Percentiles rank a stretch among this genome's conserved stretches.
These are phyloP conservation scores for Gloeopeniophorella convolvens DNA, from an alignment of 768 basidiomycete species.

Conservation along the genomic window DNA sequence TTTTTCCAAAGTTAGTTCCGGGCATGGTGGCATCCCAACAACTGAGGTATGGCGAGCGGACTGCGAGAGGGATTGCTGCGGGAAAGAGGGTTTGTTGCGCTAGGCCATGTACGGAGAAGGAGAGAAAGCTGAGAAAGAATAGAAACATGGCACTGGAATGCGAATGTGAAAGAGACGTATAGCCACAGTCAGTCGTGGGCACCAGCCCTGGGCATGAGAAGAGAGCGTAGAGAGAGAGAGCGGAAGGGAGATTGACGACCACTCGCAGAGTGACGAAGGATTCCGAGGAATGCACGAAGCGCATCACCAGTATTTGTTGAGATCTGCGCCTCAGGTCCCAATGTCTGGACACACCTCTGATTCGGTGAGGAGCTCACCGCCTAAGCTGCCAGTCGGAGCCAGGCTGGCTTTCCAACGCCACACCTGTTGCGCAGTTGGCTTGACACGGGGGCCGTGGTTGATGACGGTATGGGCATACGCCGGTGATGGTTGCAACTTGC, in stretches of 20 bases:
- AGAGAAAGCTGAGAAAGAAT: not conserved
- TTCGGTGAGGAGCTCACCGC: too few relatives aligned
- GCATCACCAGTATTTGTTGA: too few relatives aligned
- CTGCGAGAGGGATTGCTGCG: slow-evolving; percentile 23
- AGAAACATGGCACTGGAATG: not conserved
- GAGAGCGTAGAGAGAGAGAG: not conserved
- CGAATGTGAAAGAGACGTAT: not conserved
- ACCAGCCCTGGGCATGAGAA: not conserved
- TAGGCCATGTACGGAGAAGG: not conserved
- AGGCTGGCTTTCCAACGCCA: too few relatives aligned
- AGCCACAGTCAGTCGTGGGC: not conserved
- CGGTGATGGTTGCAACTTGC: too few relatives aligned
- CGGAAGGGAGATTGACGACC: not conserved
- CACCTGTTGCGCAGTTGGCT: too few relatives aligned
- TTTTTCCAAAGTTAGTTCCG: not conserved
- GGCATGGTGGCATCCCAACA: slow-evolving; percentile 18
- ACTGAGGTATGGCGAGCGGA: slow-evolving; percentile 26
- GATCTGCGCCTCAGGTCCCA: too few relatives aligned
- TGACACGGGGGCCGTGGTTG: too few relatives aligned
- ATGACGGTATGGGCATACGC: too few relatives aligned
- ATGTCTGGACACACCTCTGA: too few relatives aligned
- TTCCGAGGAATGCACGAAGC: too few relatives aligned
- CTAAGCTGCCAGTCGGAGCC: too few relatives aligned
- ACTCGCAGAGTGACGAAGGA: slow-evolving; percentile 8
- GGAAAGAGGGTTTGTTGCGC: slow-evolving; percentile 20